These are phyloP conservation scores for Aspergillus sp. DNA, from an alignment of 2,329 filamentous ascomycete genomes.

Conservation along the genomic window DNA sequence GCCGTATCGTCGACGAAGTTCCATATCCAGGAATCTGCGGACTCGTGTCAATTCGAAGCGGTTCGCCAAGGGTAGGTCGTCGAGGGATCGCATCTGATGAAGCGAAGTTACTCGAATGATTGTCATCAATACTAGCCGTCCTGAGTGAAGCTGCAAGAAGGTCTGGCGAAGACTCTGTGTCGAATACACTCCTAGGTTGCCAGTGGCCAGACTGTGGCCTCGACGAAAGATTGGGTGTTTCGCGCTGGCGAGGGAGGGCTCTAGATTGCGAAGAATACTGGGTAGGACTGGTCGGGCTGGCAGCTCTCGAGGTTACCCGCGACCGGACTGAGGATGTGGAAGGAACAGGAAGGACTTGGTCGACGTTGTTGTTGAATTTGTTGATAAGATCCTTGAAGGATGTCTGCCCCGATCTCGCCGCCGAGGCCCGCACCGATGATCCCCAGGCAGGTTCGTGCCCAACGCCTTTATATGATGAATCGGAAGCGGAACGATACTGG, in stretches of 20 bases:
- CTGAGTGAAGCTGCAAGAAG: constrained; percentile 6
- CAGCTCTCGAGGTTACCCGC: constrained; percentile 37
- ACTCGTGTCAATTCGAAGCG: constrained; percentile 62
- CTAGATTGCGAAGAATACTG: constrained; percentile 32
- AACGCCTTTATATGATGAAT: constrained; percentile 27
- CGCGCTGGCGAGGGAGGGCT: constrained; percentile 28
- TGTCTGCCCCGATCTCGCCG: constrained; percentile 52
- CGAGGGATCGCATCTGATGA: constrained; percentile 41
- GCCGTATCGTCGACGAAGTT: constrained; percentile 56
- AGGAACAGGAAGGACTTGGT: constrained; percentile 48
- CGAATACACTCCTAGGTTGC: constrained; percentile 22
- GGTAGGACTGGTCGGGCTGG: constrained; percentile 36
- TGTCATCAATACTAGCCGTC: constrained; percentile 9
- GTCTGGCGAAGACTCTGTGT: constrained; percentile 9
- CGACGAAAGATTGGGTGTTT: constrained; percentile 21
- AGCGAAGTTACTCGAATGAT: constrained; percentile 8
- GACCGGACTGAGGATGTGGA: constrained; percentile 36
- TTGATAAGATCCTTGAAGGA: constrained; percentile 80
- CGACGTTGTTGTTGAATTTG: constrained; percentile 69
- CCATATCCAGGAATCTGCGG: constrained; percentile 57
- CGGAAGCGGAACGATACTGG: constrained; percentile 37
- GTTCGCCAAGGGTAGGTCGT: constrained; percentile 73
- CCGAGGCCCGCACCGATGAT: constrained; percentile 16
- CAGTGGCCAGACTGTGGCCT: constrained; percentile 19
- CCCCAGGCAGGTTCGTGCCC: constrained; percentile 23